Percentiles rank a stretch among this genome's conserved stretches.
These are phyloP conservation scores for Sherardia arvensis DNA, from an alignment of 257 asterid species.

Conservation along the genomic window DNA sequence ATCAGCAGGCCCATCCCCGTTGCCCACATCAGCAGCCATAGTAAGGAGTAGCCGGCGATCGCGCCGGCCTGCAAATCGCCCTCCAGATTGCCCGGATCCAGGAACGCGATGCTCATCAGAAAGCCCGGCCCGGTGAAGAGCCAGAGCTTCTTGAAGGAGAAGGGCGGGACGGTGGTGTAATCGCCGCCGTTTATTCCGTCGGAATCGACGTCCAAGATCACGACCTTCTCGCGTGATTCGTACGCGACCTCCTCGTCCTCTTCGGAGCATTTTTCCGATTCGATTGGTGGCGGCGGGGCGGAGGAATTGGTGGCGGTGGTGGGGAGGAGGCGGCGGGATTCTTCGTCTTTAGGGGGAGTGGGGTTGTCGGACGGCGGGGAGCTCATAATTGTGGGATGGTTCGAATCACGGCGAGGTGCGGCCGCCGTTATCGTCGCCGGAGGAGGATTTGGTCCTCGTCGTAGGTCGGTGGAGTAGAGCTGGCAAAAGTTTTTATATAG, in stretches of 20 bases:
- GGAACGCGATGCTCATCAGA: constrained; percentile 80
- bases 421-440: constrained; percentile 2
- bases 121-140: constrained; percentile 91
- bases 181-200: constrained; percentile 28
- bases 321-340: constrained; percentile 46
- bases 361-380: constrained; percentile 30
- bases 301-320: constrained; percentile 14
- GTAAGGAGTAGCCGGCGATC: constrained; percentile 79
- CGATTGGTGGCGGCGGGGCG: constrained; percentile 10
- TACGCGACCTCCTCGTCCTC: constrained; percentile 43
- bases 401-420: background rate
- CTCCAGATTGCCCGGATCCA: constrained; percentile 94
- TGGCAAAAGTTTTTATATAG: background rate
- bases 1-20: constrained; percentile 80
- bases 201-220: constrained; percentile 40
- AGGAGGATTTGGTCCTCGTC: constrained; percentile 6
- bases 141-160: constrained; percentile 75
- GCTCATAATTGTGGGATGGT: constrained; percentile 31
- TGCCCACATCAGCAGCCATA: constrained; percentile 90
- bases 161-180: constrained; percentile 41
- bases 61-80: constrained; percentile 98
- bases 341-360: constrained; percentile 35
- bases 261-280: constrained; percentile 1
- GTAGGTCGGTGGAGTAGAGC: constrained; percentile 17
- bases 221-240: constrained; percentile 54